Percentiles rank a stretch among this genome's conserved stretches.
Conservation (phyloP, 2,329 filamentous ascomycete species). For the Colletotrichum theobromicola region DNA sequence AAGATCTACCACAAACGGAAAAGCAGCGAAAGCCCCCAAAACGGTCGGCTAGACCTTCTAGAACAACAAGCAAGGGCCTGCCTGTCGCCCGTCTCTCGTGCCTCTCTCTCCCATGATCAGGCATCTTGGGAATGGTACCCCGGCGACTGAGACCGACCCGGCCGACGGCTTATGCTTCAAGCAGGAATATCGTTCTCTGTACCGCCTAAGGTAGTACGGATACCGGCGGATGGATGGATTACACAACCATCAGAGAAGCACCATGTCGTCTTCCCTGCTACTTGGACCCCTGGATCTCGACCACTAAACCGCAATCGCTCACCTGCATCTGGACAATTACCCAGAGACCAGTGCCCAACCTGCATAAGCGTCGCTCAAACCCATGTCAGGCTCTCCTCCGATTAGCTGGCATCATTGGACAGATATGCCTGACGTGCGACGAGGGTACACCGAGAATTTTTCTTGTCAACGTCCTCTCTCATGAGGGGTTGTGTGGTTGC, state of each 20-base stretch:
- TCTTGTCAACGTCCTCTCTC: not conserved
- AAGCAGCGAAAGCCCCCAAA: not conserved
- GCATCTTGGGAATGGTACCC: not conserved
- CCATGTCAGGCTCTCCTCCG: constrained; percentile 10
- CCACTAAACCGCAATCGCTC: constrained; percentile 19
- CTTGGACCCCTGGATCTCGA: constrained; percentile 11
- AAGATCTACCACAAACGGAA: not conserved
- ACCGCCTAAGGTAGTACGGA: not conserved
- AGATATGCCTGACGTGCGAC: not conserved
- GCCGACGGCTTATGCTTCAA: constrained; percentile 11
- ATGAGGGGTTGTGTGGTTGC: not conserved
- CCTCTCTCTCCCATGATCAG: constrained; percentile 3
- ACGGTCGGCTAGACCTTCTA: constrained; percentile 3
- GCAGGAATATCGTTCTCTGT: not conserved
- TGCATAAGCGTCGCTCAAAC: constrained; percentile 20
- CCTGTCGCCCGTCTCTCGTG: not conserved
- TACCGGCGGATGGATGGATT: not conserved
- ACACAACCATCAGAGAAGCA: not conserved
- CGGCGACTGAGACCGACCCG: not conserved
- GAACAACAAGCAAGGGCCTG: constrained; percentile 5
- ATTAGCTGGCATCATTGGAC: constrained; percentile 9
- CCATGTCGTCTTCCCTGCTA: not conserved
- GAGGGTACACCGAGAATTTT: not conserved
- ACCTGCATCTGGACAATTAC: constrained; percentile 11
- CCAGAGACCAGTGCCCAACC: constrained; percentile 16